Evolutionary conservation across 441 rosid species (phyloP).

Genomic region (Flueggea neowawraea): DNA sequence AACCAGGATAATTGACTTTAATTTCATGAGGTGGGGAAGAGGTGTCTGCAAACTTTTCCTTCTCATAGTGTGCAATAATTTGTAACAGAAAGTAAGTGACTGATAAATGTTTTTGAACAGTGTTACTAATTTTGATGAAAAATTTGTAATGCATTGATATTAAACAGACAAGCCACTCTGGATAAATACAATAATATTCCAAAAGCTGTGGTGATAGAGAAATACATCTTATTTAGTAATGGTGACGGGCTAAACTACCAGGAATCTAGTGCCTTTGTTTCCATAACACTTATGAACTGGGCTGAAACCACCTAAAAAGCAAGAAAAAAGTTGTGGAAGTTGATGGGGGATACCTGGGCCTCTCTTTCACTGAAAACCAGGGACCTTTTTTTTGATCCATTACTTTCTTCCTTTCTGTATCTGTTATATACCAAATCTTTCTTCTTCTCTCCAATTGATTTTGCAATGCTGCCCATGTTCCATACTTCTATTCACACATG

Average conservation of each 20-base stretch:
- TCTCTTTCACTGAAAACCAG: constrained; percentile 54
- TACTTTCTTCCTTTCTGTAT: constrained; percentile 34
- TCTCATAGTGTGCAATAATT: no score
- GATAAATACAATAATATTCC: constrained; percentile 19
- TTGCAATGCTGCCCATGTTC: constrained; percentile 35
- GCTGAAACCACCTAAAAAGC: constrained; percentile 14
- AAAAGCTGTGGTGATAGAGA: constrained; percentile 10
- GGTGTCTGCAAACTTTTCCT: no score
- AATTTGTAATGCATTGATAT: constrained; percentile 1
- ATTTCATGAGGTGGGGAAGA: no score
- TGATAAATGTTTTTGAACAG: no score
- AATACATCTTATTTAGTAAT: constrained; percentile 12
- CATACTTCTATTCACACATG: constrained; percentile 20
- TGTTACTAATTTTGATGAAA: background rate
- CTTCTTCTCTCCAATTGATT: constrained; percentile 22
- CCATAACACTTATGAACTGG: constrained; percentile 22
- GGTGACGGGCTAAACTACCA: constrained; percentile 37
- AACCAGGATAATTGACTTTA: no score
- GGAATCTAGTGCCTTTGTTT: constrained; percentile 47
- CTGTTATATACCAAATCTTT: constrained; percentile 12
- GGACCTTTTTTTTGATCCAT: constrained; percentile 17
- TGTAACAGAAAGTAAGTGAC: no score
- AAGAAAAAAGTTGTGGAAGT: constrained; percentile 15
- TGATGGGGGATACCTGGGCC: constrained; percentile 33
- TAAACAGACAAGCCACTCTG: constrained; percentile 24